Conservation (phyloP, 2,329 filamentous ascomycete species). For the Aureobasidium vineae region DNA sequence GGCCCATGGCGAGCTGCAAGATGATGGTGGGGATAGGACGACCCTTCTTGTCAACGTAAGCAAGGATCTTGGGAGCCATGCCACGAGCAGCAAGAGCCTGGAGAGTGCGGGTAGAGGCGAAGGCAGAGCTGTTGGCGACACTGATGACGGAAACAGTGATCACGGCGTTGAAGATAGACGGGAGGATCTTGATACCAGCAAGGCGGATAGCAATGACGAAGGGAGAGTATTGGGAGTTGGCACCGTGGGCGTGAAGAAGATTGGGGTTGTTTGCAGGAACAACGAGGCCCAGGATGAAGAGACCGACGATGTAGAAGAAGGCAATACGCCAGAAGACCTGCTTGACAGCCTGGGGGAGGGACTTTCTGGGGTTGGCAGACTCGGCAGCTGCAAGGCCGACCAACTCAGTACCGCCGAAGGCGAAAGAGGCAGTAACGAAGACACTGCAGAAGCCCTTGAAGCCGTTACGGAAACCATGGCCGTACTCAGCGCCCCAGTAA, state of each 20-base stretch:
- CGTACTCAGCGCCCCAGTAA: conserved; percentile 42
- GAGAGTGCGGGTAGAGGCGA: conserved; percentile 57
- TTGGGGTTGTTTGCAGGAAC: conserved; percentile 31
- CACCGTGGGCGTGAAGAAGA: conserved; percentile 38
- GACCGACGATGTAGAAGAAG: conserved; percentile 32
- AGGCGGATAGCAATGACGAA: conserved; percentile 63
- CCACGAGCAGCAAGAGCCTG: conserved; percentile 48
- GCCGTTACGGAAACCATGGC: conserved; percentile 51
- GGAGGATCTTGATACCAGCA: conserved; percentile 58
- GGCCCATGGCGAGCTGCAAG: conserved; percentile 63
- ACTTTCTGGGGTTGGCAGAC: conserved; percentile 49
- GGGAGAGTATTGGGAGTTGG: conserved; percentile 52
- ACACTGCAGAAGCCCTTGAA: conserved; percentile 64
- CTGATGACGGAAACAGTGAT: conserved; percentile 59
- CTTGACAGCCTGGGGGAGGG: conserved; percentile 32
- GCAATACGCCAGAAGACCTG: conserved; percentile 33
- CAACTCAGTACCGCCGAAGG: conserved; percentile 62
- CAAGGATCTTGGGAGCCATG: conserved; percentile 72
- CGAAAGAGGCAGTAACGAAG: conserved; percentile 64
- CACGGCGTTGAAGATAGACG: conserved; percentile 63
- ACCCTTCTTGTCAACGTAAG: conserved; percentile 79
- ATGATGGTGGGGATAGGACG: conserved; percentile 72
- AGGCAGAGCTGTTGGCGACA: conserved; percentile 57
- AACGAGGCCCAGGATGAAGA: conserved; percentile 32
- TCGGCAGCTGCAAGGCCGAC: conserved; percentile 51